Base-by-base conservation (phyloP, 441 rosid species). In the Euphorbia neoarborescens region DNA sequence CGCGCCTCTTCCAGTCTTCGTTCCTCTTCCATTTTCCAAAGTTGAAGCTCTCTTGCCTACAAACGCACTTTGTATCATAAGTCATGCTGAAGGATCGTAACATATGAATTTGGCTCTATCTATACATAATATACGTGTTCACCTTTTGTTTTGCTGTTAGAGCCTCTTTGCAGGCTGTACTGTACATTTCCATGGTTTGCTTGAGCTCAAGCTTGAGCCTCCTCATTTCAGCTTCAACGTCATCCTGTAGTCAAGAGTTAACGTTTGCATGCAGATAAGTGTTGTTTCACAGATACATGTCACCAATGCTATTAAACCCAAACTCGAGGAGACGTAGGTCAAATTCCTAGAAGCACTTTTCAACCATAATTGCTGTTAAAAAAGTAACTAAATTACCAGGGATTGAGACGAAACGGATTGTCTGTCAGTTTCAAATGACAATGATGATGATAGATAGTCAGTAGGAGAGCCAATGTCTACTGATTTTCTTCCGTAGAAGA, bases 121-220 rank as follows among this genome's bases (percentile, higher is more conserved):
- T 57, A 0, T 14, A 11, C 17, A 25, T 12, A 42, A 25, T 12
- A 42, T 60, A 25, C 20, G 17, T n/a, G 9, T 30, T 32, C 76
- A 89, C 98, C 95, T 83, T 91, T 35, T 87, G 84, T 73, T 88
- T 90, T 67, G 98, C 96, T n/a, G 88, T 64, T 75, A 91, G 92
- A 17, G 98, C 98, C 83, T 94, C 98, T 75, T 90, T 94, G 83
- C 96, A 91, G 65, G 98, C 97, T 46, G 88, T 81, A 72, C 93
- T 87, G 76, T 89, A 94, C 98, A 94, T 87, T 71, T 91, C 92
- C 92, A 94, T 94, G 13, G 98, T 94, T 75, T 94, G 97, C 79
- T 90, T 91, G 56, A 94, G 85, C 88, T 94, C 97, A 74, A 88
- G 81, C 81, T 66, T 94, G 48, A 91, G 88, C 87, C 96, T 90